Percentiles rank a stretch among this genome's conserved stretches.
phyloP scores from a whole-genome alignment of 768 basidiomycete genomes.

The Paxillus ammoniavirescens region DNA sequence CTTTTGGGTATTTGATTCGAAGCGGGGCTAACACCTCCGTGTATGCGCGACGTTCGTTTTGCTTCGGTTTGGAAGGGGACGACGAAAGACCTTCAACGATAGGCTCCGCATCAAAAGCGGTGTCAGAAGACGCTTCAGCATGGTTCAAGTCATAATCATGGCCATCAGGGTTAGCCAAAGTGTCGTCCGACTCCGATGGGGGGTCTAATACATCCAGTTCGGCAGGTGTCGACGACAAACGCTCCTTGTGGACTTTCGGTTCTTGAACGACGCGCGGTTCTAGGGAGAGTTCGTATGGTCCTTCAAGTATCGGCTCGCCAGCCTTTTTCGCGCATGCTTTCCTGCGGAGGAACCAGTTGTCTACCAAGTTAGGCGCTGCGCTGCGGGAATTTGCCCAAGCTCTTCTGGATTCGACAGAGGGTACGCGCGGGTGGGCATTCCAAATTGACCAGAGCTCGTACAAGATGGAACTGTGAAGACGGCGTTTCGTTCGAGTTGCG shows the following conservation, averaged over 20 bases:
- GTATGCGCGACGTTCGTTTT: constrained; percentile 12
- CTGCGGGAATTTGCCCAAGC: constrained; percentile 25
- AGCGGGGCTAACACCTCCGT: background rate
- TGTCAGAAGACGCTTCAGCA: constrained; percentile 23
- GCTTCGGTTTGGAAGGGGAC: background rate
- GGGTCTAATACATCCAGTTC: constrained; percentile 7
- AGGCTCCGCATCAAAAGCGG: constrained; percentile 12
- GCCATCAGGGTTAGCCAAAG: constrained; percentile 10
- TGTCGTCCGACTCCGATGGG: constrained; percentile 29
- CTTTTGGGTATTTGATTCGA: background rate
- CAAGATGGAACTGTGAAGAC: constrained; percentile 2
- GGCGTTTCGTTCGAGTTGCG: background rate
- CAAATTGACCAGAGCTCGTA: constrained; percentile 31
- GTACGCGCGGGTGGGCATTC: constrained; percentile 27
- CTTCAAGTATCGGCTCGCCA: constrained; percentile 17
- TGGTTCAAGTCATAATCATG: constrained; percentile 5
- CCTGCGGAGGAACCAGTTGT: constrained; percentile 28
- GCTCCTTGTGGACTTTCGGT: constrained; percentile 12
- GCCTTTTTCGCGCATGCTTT: constrained; percentile 22
- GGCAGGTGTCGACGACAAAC: background rate
- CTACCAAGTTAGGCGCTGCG: constrained; percentile 17
- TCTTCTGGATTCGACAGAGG: constrained; percentile 25
- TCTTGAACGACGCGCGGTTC: background rate
- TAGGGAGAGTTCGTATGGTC: constrained; percentile 21
- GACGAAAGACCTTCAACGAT: background rate